Conservation (phyloP, 2,329 filamentous ascomycete species). For the Dryadomyces sulphureus region DNA sequence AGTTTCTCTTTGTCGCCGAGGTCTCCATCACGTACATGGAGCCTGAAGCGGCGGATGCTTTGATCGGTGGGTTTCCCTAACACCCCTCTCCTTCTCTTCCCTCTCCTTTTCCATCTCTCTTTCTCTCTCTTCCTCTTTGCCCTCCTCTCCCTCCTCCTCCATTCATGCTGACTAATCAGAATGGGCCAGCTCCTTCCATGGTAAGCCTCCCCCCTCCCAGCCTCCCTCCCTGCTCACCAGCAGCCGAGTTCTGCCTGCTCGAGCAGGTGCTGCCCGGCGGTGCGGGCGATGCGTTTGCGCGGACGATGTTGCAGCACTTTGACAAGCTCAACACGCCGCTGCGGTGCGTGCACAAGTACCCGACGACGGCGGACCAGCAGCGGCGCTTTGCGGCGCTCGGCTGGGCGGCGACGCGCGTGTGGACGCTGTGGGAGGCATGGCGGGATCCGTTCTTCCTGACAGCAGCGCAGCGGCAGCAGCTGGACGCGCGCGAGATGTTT, state of each 20-base stretch:
- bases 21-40: constrained; percentile 90
- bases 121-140: no score
- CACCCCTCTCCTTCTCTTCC: not conserved
- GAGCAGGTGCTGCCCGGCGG: constrained; percentile 79
- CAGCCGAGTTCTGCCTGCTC: constrained; percentile 57
- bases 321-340: constrained; percentile 65
- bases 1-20: constrained; percentile 71
- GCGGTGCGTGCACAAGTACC: constrained; percentile 59
- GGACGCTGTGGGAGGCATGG: constrained; percentile 76
- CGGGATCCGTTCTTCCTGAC: constrained; percentile 51
- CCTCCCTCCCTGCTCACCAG: not conserved
- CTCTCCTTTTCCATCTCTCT: no score
- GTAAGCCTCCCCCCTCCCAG: constrained; percentile 27
- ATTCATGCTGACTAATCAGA: constrained; percentile 10
- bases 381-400: constrained; percentile 53
- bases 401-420: constrained; percentile 47
- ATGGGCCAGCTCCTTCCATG: constrained; percentile 61
- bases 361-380: constrained; percentile 48
- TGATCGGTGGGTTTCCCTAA: constrained; percentile 44
- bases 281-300: constrained; percentile 64
- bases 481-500: constrained; percentile 68
- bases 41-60: constrained; percentile 50
- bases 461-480: constrained; percentile 36
- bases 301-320: constrained; percentile 75
- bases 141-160: no score